Conservation (phyloP, 179 eudicot species). For the Spinacia oleracea region DNA sequence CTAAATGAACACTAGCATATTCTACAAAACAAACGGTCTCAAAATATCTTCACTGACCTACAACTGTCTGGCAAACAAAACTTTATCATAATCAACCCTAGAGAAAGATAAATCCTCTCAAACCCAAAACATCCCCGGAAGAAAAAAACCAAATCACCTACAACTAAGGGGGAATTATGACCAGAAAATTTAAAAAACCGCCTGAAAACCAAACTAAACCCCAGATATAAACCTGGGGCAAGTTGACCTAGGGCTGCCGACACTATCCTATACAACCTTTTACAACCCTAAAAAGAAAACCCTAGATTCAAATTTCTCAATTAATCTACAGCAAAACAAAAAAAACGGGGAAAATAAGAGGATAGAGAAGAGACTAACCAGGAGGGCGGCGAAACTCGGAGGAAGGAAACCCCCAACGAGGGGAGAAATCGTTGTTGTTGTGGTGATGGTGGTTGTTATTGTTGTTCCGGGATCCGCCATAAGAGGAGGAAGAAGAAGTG, state of each 20-base stretch:
- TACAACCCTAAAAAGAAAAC: neutral
- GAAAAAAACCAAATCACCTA: neutral
- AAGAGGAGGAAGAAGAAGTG: constrained; percentile 39
- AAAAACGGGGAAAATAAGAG: neutral
- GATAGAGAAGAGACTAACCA: constrained; percentile 23
- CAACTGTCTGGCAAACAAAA: neutral
- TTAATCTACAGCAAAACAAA: neutral
- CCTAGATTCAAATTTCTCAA: constrained; percentile 16
- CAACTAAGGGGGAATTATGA: neutral
- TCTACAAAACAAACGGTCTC: neutral
- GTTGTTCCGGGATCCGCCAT: constrained; percentile 37
- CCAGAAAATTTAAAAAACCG: neutral
- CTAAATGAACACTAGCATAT: neutral
- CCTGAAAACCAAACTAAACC: neutral
- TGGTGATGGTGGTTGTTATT: constrained; percentile 19
- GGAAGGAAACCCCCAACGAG: constrained; percentile 46
- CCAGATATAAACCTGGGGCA: neutral
- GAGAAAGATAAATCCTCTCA: neutral
- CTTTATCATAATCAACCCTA: neutral
- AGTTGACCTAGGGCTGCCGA: constrained; percentile 31
- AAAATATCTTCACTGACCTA: neutral
- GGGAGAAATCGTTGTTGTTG: constrained; percentile 24
- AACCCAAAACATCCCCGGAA: neutral
- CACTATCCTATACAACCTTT: neutral
- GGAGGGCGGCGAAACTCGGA: constrained; percentile 58